These are phyloP conservation scores for Rhizopus sp. DNA, from an alignment of 371 early-diverging fungal species.

Conservation along the genomic window DNA sequence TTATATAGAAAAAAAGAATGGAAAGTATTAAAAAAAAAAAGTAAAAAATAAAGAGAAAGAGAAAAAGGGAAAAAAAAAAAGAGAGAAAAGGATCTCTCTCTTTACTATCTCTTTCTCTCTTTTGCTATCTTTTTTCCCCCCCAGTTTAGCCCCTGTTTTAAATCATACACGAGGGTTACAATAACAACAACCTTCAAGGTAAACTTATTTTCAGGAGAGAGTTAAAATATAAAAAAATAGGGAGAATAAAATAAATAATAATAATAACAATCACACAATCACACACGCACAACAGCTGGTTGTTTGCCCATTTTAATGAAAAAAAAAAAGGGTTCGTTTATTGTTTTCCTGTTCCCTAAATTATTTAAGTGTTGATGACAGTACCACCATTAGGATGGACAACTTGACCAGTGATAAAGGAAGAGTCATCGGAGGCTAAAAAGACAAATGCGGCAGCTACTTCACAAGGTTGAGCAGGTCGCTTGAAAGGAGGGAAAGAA, in stretches of 20 bases:
- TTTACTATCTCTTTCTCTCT: background rate
- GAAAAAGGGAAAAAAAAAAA: conserved; percentile 20
- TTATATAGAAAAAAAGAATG: conserved; percentile 16
- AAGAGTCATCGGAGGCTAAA: conserved; percentile 60
- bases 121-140: background rate
- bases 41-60: conserved; percentile 19
- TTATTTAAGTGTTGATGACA: conserved; percentile 41
- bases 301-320: background rate
- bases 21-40: conserved; percentile 10
- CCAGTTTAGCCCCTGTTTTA: background rate
- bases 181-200: conserved; percentile 1
- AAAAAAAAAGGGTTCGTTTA: background rate
- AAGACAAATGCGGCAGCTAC: conserved; percentile 66
- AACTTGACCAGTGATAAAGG: conserved; percentile 69
- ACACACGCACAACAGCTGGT: no score
- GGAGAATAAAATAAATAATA: background rate
- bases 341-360: background rate
- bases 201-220: conserved; percentile 3
- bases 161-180: conserved; percentile 5
- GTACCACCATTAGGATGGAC: conserved; percentile 55
- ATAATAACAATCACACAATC: no score
- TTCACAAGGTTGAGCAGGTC: conserved; percentile 69
- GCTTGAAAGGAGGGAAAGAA: conserved; percentile 67
- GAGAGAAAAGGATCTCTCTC: conserved; percentile 4
- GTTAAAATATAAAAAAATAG: conserved; percentile 9